Conservation (phyloP, 495 filamentous ascomycete genomes). For the Lophiostoma macrostomum region DNA sequence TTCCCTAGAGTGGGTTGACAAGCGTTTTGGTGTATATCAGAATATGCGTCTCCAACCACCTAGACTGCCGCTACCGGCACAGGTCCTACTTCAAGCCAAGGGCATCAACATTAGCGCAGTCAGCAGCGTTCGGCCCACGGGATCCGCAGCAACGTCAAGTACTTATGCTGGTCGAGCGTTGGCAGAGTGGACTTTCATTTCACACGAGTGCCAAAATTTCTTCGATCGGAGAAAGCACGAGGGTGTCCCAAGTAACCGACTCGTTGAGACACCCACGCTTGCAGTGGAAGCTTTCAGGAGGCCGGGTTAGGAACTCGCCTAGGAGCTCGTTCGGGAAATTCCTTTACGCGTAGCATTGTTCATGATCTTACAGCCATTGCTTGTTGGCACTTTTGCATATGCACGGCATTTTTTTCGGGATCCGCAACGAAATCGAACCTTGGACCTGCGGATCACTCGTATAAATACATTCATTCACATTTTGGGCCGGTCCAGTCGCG, state of each 20-base stretch:
- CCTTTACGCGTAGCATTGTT: no score
- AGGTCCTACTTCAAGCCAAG: conserved; percentile 50
- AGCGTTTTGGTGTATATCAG: conserved; percentile 50
- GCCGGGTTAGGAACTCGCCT: conserved; percentile 27
- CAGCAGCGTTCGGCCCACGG: conserved; percentile 34
- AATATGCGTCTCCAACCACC: conserved; percentile 68
- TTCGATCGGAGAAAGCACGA: conserved; percentile 82
- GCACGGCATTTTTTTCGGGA: no score
- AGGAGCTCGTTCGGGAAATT: no score
- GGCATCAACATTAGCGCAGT: conserved; percentile 22
- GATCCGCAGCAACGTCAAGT: conserved; percentile 42
- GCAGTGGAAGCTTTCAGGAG: conserved; percentile 81
- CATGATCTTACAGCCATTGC: no score
- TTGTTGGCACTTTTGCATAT: no score
- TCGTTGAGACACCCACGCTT: conserved; percentile 84
- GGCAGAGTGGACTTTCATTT: conserved; percentile 84
- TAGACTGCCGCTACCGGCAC: conserved; percentile 70
- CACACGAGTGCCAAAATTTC: conserved; percentile 88
- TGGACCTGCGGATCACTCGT: no score
- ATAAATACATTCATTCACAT: no score
- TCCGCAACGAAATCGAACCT: no score
- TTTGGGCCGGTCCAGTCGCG: no score
- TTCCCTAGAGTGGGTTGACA: conserved; percentile 71
- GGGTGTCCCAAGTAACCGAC: conserved; percentile 68
- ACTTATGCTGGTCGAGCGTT: conserved; percentile 85